A percentile compares a stretch with the other conserved stretches of the same genome.
Conservation (phyloP, 331 rosid species). For the Phaseolus coccineus region DNA sequence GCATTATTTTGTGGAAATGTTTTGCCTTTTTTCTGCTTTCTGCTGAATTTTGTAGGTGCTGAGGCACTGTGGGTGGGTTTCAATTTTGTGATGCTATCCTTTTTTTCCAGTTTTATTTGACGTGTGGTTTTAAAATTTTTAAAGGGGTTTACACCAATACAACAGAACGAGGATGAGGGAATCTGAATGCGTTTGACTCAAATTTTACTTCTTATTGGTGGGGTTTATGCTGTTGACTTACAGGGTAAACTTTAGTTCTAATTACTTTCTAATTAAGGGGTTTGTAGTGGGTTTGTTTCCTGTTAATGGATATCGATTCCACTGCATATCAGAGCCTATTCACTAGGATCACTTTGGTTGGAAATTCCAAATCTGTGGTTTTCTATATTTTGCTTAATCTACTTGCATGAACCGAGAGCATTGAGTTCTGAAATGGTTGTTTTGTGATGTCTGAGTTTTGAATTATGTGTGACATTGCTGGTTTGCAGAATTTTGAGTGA, state of each 20-base stretch:
- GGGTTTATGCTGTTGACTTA: constrained; percentile 28
- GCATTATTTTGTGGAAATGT: background rate
- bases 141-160: constrained; percentile 18
- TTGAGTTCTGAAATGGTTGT: background rate
- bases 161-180: constrained; percentile 11
- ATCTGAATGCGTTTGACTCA: constrained; percentile 35
- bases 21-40: background rate
- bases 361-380: background rate
- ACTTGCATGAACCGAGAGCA: constrained; percentile 5
- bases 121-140: constrained; percentile 23
- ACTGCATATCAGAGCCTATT: background rate
- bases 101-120: constrained; percentile 16
- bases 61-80: background rate
- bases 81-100: background rate
- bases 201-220: constrained; percentile 10
- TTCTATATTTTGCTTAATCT: constrained; percentile 17
- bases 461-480: constrained; percentile 30
- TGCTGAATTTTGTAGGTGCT: constrained; percentile 7
- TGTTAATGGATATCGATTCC: constrained; percentile 36
- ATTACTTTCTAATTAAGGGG: background rate
- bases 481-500: constrained; percentile 55
- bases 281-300: constrained; percentile 18
- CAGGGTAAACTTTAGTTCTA: constrained; percentile 26
- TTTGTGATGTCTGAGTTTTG: constrained; percentile 24
- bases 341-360: constrained; percentile 27